A percentile compares a stretch with the other conserved stretches of the same genome.
Conservation (phyloP, 1,284 basidiomycete genomes). For the Cerrena zonata region DNA sequence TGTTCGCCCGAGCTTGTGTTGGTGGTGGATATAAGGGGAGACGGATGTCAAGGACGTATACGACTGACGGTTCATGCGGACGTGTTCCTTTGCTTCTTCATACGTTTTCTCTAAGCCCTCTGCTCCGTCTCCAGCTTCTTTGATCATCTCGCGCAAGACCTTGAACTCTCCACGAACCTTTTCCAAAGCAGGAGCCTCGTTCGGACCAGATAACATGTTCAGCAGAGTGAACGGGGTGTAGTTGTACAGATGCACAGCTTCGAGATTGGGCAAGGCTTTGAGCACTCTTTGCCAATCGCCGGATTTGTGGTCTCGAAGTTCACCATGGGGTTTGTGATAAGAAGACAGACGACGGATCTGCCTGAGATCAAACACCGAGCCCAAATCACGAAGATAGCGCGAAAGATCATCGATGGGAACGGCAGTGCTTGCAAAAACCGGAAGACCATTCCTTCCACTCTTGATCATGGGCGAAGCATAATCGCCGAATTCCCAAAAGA, state of each 20-base stretch:
- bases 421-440: background rate
- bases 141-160: background rate
- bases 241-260: background rate
- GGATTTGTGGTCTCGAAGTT: background rate
- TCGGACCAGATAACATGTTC: background rate
- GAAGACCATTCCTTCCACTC: background rate
- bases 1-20: background rate
- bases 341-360: background rate
- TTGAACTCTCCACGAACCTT: background rate
- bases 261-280: background rate
- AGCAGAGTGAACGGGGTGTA: background rate
- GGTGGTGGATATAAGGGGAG: background rate
- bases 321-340: background rate
- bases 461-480: background rate
- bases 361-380: background rate
- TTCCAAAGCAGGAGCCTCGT: background rate
- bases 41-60: background rate
- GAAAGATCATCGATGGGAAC: background rate
- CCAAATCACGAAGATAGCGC: background rate
- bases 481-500: slow-evolving; percentile 1
- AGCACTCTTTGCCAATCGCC: background rate
- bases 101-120: background rate
- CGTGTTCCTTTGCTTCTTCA: background rate
- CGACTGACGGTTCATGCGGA: background rate
- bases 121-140: background rate